Base-by-base conservation (phyloP, 2,329 filamentous ascomycete species). In the Ophiocordyceps polyrhachis-furcata region DNA sequence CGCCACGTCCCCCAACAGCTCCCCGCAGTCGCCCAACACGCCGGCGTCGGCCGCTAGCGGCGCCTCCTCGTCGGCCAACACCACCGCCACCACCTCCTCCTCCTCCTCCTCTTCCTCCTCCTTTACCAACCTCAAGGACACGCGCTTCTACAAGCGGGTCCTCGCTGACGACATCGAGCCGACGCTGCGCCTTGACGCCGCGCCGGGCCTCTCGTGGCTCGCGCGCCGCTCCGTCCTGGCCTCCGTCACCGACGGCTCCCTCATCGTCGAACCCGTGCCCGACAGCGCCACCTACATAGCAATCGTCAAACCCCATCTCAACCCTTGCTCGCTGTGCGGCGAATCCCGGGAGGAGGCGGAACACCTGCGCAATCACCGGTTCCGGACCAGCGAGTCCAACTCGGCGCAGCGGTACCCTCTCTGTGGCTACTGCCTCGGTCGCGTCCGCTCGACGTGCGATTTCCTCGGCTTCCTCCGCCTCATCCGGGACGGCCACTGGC, bases 111-210 rank as follows among this genome's bases (percentile, higher is more conserved):
- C n/a, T n/a, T n/a, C n/a, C n/a, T n/a, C n/a, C n/a, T n/a, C n/a
- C n/a, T n/a, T n/a, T n/a, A 2, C 74, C 3, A 77, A 79, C 5
- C 65, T 98, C 38, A 93, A 91, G 56, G 91, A 96, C 46, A 85
- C 83, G 25, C 85, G 83, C 51, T 98, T 96, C 58, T 98, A 89
- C 66, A 96, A 96, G 65, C 79, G 91, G 42, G 80, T 79, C 6
- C 63, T 96, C 23, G 72, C 76, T 19, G 91, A 98, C 60, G 91
- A 98, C 56, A 85, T 98, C 46, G 91, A 98, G 58, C 91, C 91
- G 0, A 94, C 91, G 0, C 67, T 98, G 11, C 79, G 91, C 40
- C 73, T 98, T 4, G 91, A 98, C 59, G 73, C 78, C 2, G 88
- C 91, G 0, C 91, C 91, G 0, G 85, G 88, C 0, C 74, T 98